phyloP scores from a whole-genome alignment of 495 filamentous ascomycete genomes.

The Penicillium cinerascens region DNA sequence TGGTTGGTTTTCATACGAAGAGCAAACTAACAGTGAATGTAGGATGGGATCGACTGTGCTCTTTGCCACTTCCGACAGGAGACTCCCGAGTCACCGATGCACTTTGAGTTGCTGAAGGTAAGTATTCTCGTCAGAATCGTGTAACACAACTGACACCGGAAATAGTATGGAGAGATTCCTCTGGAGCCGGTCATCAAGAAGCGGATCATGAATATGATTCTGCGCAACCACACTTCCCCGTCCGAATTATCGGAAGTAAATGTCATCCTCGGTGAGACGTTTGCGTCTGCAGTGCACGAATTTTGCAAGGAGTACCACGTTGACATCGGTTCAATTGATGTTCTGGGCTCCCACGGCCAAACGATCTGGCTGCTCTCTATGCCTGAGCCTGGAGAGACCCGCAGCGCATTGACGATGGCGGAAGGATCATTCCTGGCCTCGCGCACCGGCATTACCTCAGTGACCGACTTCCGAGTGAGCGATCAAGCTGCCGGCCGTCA shows the following conservation, averaged over 20 bases:
- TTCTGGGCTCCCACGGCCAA: slow-evolving; percentile 56
- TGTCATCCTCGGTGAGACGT: slow-evolving; percentile 50
- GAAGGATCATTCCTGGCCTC: slow-evolving; percentile 43
- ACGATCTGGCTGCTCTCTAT: slow-evolving; percentile 57
- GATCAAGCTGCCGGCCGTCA: slow-evolving; percentile 46
- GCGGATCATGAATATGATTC: slow-evolving; percentile 53
- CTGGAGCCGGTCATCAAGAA: slow-evolving; percentile 52
- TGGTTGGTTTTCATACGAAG: background rate
- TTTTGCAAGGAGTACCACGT: slow-evolving; percentile 45
- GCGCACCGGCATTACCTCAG: slow-evolving; percentile 42
- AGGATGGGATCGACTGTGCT: slow-evolving; percentile 51
- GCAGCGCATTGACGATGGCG: slow-evolving; percentile 47
- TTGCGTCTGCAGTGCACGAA: slow-evolving; percentile 45
- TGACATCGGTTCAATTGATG: slow-evolving; percentile 47
- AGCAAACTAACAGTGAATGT: background rate
- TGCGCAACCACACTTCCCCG: slow-evolving; percentile 48
- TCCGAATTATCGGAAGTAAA: slow-evolving; percentile 53
- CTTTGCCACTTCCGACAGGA: slow-evolving; percentile 50
- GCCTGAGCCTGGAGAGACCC: slow-evolving; percentile 46
- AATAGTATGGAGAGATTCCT: slow-evolving; percentile 40
- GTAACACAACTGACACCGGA: background rate
- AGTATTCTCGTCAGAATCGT: slow-evolving; percentile 3
- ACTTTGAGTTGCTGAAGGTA: slow-evolving; percentile 43
- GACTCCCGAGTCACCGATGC: slow-evolving; percentile 44
- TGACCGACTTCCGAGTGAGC: slow-evolving; percentile 44